phyloP scores from a whole-genome alignment of 257 asterid species.

The Solanum commersonii region DNA sequence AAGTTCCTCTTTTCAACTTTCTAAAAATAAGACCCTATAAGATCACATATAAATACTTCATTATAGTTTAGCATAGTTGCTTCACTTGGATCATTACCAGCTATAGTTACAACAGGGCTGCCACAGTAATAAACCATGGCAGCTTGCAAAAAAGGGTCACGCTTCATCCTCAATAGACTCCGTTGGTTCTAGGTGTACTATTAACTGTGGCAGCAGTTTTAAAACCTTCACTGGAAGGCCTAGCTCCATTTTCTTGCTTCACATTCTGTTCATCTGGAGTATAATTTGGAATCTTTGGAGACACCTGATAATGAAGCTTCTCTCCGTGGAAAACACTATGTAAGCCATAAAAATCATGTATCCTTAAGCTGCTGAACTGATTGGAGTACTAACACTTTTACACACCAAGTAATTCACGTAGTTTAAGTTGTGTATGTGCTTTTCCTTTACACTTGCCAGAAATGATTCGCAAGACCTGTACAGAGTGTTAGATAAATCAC shows the following conservation, averaged over 20 bases:
- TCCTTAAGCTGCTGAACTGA: neutral
- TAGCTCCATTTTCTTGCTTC: constrained; percentile 19
- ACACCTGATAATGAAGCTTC: constrained; percentile 10
- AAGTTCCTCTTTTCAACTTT: constrained; percentile 14
- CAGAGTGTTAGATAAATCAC: neutral
- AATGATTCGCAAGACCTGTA: neutral
- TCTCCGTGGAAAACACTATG: neutral
- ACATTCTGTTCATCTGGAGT: constrained; percentile 10
- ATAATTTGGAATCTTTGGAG: constrained; percentile 9
- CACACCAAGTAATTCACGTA: neutral
- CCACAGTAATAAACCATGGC: constrained; percentile 71
- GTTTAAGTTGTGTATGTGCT: neutral
- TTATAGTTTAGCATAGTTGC: constrained; percentile 63
- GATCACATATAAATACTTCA: constrained; percentile 80
- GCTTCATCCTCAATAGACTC: constrained; percentile 79
- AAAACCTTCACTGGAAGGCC: constrained; percentile 16
- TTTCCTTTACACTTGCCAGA: neutral
- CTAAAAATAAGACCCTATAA: constrained; percentile 29
- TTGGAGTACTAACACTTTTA: neutral
- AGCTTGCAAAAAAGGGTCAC: constrained; percentile 58
- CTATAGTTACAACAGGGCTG: constrained; percentile 70
- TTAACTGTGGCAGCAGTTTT: constrained; percentile 19
- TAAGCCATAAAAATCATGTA: constrained; percentile 1
- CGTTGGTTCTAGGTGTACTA: constrained; percentile 21
- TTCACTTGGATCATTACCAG: constrained; percentile 84